Percentiles rank a stretch among this genome's conserved stretches.
phyloP scores from a whole-genome alignment of 169 alveolate genomes.

The Hepatocystis sp. region DNA sequence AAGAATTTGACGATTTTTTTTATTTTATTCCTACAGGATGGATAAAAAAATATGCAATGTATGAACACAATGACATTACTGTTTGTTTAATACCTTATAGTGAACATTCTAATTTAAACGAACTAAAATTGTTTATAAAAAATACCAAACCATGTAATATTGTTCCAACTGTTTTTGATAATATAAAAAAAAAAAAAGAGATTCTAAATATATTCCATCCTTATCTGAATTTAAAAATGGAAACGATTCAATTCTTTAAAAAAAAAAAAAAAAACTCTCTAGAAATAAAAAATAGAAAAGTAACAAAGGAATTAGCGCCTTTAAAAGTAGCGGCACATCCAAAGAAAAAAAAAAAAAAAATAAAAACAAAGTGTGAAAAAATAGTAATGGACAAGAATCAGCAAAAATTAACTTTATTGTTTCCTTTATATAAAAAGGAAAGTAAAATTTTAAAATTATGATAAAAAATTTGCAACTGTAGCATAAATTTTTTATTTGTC shows the following conservation, averaged over 20 bases:
- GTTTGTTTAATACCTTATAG: slow-evolving; percentile 69
- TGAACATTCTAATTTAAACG: slow-evolving; percentile 67
- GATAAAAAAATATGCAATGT: slow-evolving; percentile 54
- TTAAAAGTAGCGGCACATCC: not conserved
- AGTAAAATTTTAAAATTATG: too few species aligned
- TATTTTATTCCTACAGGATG: slow-evolving; percentile 77
- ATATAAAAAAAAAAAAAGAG: slow-evolving; percentile 27
- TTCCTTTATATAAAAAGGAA: slow-evolving; percentile 41
- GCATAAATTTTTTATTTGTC: too few species aligned
- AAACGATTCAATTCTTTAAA: slow-evolving; percentile 26
- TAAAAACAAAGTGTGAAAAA: slow-evolving; percentile 14
- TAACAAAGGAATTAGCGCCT: slow-evolving; percentile 8
- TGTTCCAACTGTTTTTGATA: slow-evolving; percentile 61
- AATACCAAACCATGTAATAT: slow-evolving; percentile 64
- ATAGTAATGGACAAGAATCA: slow-evolving; percentile 16
- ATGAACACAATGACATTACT: slow-evolving; percentile 47
- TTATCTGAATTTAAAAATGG: slow-evolving; percentile 32
- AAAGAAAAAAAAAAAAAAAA: slow-evolving; percentile 1
- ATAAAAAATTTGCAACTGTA: too few species aligned
- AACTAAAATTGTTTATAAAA: slow-evolving; percentile 46
- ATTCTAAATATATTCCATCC: slow-evolving; percentile 38
- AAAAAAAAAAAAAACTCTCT: not conserved
- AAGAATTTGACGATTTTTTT: slow-evolving; percentile 64
- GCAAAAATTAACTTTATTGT: slow-evolving; percentile 36
- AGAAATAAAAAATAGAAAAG: slow-evolving; percentile 30